These are phyloP conservation scores for Vanderwaltozyma verrucispora DNA, from an alignment of 805 yeast genomes.

Conservation along the genomic window DNA sequence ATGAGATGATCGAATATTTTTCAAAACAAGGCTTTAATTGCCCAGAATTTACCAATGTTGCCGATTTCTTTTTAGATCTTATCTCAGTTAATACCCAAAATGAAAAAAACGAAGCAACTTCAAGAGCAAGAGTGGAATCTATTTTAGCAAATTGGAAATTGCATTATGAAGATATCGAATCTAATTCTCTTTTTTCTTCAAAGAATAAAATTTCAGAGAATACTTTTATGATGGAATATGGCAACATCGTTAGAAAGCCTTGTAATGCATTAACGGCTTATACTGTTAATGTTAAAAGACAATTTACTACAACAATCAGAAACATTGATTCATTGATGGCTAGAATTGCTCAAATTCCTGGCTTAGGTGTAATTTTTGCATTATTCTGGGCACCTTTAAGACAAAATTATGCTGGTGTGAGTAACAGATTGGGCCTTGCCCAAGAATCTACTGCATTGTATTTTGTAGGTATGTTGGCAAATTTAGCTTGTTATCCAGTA, in stretches of 20 bases:
- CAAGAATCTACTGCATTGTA: constrained; percentile 67
- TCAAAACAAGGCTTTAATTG: constrained; percentile 39
- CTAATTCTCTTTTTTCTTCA: neutral
- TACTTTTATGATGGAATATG: constrained; percentile 9
- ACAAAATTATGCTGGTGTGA: constrained; percentile 39
- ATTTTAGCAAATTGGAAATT: constrained; percentile 33
- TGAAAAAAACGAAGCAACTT: constrained; percentile 31
- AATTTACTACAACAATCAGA: constrained; percentile 32
- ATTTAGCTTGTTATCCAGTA: constrained; percentile 62
- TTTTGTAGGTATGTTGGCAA: constrained; percentile 71
- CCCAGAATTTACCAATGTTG: constrained; percentile 55
- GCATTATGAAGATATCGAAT: neutral
- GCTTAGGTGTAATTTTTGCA: constrained; percentile 54
- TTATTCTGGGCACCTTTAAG: constrained; percentile 56
- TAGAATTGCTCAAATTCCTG: constrained; percentile 52
- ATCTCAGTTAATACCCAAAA: constrained; percentile 47
- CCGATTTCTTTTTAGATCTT: constrained; percentile 64
- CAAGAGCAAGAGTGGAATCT: constrained; percentile 32
- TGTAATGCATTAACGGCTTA: constrained; percentile 21
- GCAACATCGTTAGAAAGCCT: constrained; percentile 14
- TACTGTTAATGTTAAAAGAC: constrained; percentile 32
- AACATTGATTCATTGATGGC: constrained; percentile 52
- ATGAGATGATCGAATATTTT: constrained; percentile 39
- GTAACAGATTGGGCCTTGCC: constrained; percentile 61
- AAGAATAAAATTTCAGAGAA: constrained; percentile 9